A percentile compares a stretch with the other conserved stretches of the same genome.
These are phyloP conservation scores for Trichoderma asperelloides DNA, from an alignment of 495 filamentous ascomycete genomes.

Conservation along the genomic window DNA sequence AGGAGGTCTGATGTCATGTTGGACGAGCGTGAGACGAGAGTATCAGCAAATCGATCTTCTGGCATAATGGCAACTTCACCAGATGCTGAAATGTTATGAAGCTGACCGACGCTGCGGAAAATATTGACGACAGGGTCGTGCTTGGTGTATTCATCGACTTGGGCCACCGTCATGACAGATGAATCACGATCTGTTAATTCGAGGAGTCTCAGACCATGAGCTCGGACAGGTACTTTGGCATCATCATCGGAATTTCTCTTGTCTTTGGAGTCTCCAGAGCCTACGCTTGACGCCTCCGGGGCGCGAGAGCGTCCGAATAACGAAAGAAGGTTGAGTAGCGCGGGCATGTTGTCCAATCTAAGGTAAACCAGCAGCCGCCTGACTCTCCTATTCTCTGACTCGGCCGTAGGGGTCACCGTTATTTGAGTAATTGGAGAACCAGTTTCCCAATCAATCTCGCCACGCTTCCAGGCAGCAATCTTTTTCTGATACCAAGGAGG, in stretches of 20 bases:
- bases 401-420: background rate
- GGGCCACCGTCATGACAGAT: constrained; percentile 88
- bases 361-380: constrained; percentile 50
- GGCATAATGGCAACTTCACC: constrained; percentile 71
- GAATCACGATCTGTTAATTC: constrained; percentile 90
- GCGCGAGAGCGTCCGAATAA: constrained; percentile 45
- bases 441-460: constrained; percentile 88
- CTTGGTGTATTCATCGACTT: constrained; percentile 64
- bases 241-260: constrained; percentile 12
- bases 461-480: constrained; percentile 78
- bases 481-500: constrained; percentile 88
- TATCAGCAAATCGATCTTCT: constrained; percentile 68
- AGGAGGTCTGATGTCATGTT: constrained; percentile 69
- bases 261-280: constrained; percentile 16
- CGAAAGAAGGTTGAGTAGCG: constrained; percentile 74
- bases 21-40: constrained; percentile 55
- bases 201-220: constrained; percentile 77
- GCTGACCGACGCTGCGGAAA: constrained; percentile 78
- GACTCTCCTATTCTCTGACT: constrained; percentile 35
- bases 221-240: constrained; percentile 47
- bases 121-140: constrained; percentile 87
- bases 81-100: constrained; percentile 77
- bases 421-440: constrained; percentile 28
- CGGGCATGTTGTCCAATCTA: constrained; percentile 82
- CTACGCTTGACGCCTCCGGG: background rate